A percentile compares a stretch with the other conserved stretches of the same genome.
phyloP scores from a whole-genome alignment of 257 asterid species.

The Cynanchum wilfordii region DNA sequence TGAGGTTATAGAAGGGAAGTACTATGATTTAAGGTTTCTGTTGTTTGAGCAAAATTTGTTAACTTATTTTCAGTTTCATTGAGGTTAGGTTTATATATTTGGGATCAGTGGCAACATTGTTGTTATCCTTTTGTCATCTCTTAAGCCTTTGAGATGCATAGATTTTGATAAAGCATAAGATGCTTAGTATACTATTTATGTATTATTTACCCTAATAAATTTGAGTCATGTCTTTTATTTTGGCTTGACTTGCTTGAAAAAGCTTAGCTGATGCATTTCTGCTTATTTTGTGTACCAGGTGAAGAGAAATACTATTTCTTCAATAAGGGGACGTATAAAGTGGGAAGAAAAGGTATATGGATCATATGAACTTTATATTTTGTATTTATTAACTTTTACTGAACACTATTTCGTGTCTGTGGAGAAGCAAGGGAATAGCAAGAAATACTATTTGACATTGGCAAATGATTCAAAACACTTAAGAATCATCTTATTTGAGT shows the following conservation, averaged over 20 bases:
- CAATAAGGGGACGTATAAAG: slow-evolving; percentile 75
- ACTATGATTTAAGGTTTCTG: not conserved
- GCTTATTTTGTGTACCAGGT: slow-evolving; percentile 39
- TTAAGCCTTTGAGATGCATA: not conserved
- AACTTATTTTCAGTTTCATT: not conserved
- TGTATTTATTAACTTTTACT: not conserved
- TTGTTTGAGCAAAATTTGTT: not conserved
- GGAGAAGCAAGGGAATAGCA: not conserved
- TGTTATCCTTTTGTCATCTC: not conserved
- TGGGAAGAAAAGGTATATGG: slow-evolving; percentile 78
- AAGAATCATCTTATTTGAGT: not conserved
- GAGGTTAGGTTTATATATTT: not conserved
- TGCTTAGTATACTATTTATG: not conserved
- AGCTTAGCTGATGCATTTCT: slow-evolving; percentile 17
- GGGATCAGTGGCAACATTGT: not conserved
- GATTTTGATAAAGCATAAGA: not conserved
- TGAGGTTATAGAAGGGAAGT: not conserved
- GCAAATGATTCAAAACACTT: not conserved
- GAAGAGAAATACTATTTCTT: slow-evolving; percentile 73
- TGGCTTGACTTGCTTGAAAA: slow-evolving; percentile 12
- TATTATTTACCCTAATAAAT: not conserved
- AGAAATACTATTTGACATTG: not conserved
- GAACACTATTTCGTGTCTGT: not conserved
- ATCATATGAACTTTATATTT: too few species aligned
- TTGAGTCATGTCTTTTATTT: slow-evolving; percentile 2